phyloP scores from a whole-genome alignment of 139 green algal species.

The Chlamydomonas asymmetrica region DNA sequence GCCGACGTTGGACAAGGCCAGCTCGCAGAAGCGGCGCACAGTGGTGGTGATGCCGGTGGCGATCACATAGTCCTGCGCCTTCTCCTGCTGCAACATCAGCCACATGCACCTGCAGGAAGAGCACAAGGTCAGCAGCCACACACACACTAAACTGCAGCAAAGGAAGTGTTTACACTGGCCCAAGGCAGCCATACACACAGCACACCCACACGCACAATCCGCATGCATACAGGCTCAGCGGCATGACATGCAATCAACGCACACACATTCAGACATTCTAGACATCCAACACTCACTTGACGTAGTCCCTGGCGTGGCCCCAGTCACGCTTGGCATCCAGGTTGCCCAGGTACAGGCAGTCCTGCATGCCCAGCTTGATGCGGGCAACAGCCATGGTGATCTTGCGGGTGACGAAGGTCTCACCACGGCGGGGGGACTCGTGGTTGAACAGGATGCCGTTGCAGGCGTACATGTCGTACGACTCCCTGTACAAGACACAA shows the following conservation, averaged over 20 bases:
- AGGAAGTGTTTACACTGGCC: too few relatives aligned
- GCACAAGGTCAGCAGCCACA: too few relatives aligned
- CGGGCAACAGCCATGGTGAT: conserved; percentile 62
- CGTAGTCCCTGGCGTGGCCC: conserved; percentile 81
- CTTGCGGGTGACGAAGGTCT: conserved; percentile 85
- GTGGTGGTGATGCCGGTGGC: conserved; percentile 57
- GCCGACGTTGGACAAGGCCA: conserved; percentile 41
- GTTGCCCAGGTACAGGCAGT: conserved; percentile 74
- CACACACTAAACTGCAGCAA: too few relatives aligned
- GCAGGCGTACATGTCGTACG: conserved; percentile 76
- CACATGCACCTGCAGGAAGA: too few relatives aligned
- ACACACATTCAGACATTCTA: too few relatives aligned
- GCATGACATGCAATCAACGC: too few relatives aligned
- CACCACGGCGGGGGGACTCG: conserved; percentile 72
- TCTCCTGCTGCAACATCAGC: conserved; percentile 78
- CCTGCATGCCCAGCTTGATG: conserved; percentile 53
- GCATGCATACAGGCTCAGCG: too few relatives aligned
- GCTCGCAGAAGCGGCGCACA: conserved; percentile 54
- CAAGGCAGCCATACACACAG: too few relatives aligned
- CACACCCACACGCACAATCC: too few relatives aligned
- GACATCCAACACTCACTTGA: too few relatives aligned
- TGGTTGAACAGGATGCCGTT: conserved; percentile 90
- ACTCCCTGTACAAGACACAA: conserved; percentile 58
- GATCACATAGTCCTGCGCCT: conserved; percentile 75
- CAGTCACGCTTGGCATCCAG: conserved; percentile 81